Conservation (phyloP, 2,329 filamentous ascomycete genomes). For the Aspergillus amoenus region DNA sequence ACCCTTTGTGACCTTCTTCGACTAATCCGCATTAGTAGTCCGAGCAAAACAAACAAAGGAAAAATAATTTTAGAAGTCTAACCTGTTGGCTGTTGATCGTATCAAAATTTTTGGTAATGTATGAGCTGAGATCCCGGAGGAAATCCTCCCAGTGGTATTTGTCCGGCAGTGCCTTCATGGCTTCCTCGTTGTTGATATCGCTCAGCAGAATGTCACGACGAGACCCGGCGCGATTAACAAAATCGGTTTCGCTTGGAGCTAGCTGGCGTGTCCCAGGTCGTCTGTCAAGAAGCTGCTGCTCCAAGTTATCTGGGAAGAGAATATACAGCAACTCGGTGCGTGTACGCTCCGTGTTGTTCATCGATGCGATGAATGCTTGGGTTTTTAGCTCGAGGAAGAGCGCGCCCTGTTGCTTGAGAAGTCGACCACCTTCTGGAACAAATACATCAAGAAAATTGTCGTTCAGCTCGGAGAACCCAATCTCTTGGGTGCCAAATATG, state of each 20-base stretch:
- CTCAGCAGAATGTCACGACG: constrained; percentile 58
- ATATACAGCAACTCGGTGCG: constrained; percentile 59
- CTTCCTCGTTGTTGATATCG: constrained; percentile 53
- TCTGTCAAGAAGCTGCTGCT: constrained; percentile 53
- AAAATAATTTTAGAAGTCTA: constrained; percentile 14
- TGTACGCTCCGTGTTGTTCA: constrained; percentile 56
- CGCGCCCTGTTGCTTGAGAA: constrained; percentile 60
- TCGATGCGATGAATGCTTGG: constrained; percentile 63
- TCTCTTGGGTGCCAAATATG: constrained; percentile 63
- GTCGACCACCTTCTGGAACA: constrained; percentile 57
- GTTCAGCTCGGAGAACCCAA: constrained; percentile 64
- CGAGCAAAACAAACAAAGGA: not conserved
- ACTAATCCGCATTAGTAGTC: constrained; percentile 28
- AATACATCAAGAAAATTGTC: constrained; percentile 65
- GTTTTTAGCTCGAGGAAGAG: constrained; percentile 66
- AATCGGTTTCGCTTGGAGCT: constrained; percentile 60
- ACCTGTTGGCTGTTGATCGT: constrained; percentile 50
- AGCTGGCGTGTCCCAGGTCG: constrained; percentile 56
- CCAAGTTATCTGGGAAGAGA: constrained; percentile 59
- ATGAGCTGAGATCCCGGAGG: constrained; percentile 56
- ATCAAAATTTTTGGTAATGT: constrained; percentile 60
- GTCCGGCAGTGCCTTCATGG: constrained; percentile 52
- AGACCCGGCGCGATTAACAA: constrained; percentile 54
- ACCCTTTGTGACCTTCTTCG: constrained; percentile 40
- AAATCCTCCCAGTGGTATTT: constrained; percentile 67